A percentile compares a stretch with the other conserved stretches of the same genome.
These are phyloP conservation scores for Arabis hirsuta DNA, from an alignment of 345 rosid species.

Conservation along the genomic window DNA sequence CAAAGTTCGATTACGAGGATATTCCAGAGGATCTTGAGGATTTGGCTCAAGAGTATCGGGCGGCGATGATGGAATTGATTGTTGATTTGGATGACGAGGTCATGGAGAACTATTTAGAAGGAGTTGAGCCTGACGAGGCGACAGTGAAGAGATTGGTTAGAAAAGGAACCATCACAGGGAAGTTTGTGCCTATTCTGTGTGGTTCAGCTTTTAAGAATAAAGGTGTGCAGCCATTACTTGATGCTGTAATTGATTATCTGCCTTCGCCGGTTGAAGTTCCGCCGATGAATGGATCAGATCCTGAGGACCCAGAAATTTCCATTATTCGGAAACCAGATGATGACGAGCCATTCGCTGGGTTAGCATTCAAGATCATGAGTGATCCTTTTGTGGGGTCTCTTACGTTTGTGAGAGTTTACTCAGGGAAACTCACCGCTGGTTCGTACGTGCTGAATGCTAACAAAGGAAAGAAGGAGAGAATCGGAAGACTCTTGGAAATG, in stretches of 20 bases:
- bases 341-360: conserved; percentile 83
- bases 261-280: conserved; percentile 93
- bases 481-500: conserved; percentile 96
- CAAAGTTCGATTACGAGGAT: conserved; percentile 75
- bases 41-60: conserved; percentile 72
- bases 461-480: conserved; percentile 96
- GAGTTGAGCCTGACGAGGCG: conserved; percentile 88
- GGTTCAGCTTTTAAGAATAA: conserved; percentile 97
- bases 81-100: conserved; percentile 88
- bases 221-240: conserved; percentile 95
- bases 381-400: conserved; percentile 96
- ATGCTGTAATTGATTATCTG: conserved; percentile 89
- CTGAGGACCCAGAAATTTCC: conserved; percentile 74
- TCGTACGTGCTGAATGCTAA: conserved; percentile 89
- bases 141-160: conserved; percentile 76
- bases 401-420: conserved; percentile 87
- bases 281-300: conserved; percentile 88
- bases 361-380: conserved; percentile 98
- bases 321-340: conserved; percentile 69
- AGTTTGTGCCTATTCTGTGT: conserved; percentile 85
- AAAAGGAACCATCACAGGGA: conserved; percentile 72
- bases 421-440: conserved; percentile 86
- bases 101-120: conserved; percentile 94
- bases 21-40: conserved; percentile 84
- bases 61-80: conserved; percentile 67